Conservation (phyloP, 305 asterid species). For the Solanum hybrid region DNA sequence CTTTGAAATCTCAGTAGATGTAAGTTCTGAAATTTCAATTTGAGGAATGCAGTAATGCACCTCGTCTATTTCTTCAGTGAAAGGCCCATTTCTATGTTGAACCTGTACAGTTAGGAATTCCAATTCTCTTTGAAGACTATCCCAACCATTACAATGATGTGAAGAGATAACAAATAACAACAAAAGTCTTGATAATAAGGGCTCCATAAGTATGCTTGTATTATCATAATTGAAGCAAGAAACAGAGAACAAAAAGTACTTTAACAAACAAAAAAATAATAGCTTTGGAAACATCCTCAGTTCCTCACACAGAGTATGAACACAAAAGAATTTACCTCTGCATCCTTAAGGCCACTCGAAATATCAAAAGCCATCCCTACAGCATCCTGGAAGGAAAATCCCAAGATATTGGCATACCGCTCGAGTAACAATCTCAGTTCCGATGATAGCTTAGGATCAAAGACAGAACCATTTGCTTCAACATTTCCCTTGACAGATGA, state of each 20-base stretch:
- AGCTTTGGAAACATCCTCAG: background rate
- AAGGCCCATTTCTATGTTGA: background rate
- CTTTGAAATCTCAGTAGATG: background rate
- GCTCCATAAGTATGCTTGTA: background rate
- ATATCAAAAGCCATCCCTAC: slow-evolving; percentile 58
- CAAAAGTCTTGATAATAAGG: background rate
- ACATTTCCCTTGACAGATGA: slow-evolving; percentile 57
- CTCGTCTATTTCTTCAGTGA: background rate
- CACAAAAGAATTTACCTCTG: slow-evolving; percentile 39
- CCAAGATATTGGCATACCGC: slow-evolving; percentile 67
- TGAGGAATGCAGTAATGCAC: background rate
- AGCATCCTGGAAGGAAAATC: slow-evolving; percentile 72
- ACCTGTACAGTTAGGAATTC: background rate
- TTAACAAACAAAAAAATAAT: background rate
- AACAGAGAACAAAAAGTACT: background rate
- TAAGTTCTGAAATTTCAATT: background rate
- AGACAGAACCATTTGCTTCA: slow-evolving; percentile 57
- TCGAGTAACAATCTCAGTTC: slow-evolving; percentile 79
- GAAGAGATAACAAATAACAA: background rate
- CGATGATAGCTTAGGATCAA: slow-evolving; percentile 50
- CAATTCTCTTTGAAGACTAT: background rate
- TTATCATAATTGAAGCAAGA: background rate
- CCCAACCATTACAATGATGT: background rate
- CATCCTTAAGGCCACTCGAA: slow-evolving; percentile 44
- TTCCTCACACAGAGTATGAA: background rate